phyloP scores from a whole-genome alignment of 176 grass and related monocot genomes.

The Phoenix dactylifera region DNA sequence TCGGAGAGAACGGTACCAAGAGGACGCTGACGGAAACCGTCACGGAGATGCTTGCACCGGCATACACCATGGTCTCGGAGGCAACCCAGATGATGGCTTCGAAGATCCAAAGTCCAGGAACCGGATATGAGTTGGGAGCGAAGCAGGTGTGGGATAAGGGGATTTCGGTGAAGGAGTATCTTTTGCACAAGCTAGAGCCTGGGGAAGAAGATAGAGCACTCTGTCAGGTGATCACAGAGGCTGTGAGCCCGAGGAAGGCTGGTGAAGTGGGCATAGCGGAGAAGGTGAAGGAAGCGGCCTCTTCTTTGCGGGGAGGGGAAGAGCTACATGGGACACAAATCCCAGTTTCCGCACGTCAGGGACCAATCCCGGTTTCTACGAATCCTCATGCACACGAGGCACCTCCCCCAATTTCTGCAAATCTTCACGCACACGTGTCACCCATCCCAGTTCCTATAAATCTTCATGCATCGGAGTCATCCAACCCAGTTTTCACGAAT shows the following conservation, averaged over 20 bases:
- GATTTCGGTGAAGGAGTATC: not conserved
- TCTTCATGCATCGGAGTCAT: too few species aligned
- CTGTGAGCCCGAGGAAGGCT: not conserved
- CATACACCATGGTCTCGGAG: not conserved
- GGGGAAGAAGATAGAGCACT: slow-evolving; percentile 10
- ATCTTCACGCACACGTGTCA: too few species aligned
- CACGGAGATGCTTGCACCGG: slow-evolving; percentile 3
- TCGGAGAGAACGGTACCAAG: slow-evolving; percentile 35
- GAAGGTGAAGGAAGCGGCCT: slow-evolving; percentile 3
- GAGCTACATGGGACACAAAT: not conserved
- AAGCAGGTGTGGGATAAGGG: slow-evolving; percentile 4
- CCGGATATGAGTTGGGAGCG: not conserved
- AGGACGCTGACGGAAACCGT: slow-evolving; percentile 25
- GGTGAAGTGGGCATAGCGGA: not conserved
- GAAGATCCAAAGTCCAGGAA: slow-evolving; percentile 1
- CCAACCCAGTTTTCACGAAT: too few species aligned
- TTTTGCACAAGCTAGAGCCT: slow-evolving; percentile 5
- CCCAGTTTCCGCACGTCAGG: not conserved
- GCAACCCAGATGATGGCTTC: not conserved
- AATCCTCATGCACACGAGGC: too few species aligned
- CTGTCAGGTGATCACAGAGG: slow-evolving; percentile 13
- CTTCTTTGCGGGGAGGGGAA: not conserved
- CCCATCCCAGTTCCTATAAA: too few species aligned
- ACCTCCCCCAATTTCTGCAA: too few species aligned
- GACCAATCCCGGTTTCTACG: not conserved